These are phyloP conservation scores for Avena atlantica DNA, from an alignment of 176 grass and related monocot genomes.

Conservation along the genomic window DNA sequence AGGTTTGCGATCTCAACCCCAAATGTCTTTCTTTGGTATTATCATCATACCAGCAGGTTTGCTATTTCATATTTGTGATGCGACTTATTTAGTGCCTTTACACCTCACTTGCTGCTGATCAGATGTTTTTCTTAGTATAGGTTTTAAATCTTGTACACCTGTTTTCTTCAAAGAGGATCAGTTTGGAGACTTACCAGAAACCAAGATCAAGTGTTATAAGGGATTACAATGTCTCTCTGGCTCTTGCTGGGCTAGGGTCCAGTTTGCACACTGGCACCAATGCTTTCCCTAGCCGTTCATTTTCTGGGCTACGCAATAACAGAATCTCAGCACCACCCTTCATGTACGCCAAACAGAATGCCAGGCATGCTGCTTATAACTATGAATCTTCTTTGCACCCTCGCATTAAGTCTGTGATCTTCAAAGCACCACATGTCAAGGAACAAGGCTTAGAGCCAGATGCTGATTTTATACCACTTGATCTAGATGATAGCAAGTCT, in stretches of 20 bases:
- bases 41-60: slow-evolving; percentile 44
- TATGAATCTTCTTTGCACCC: slow-evolving; percentile 29
- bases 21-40: slow-evolving; percentile 63
- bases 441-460: slow-evolving; percentile 35
- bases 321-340: slow-evolving; percentile 38
- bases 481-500: slow-evolving; percentile 47
- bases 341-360: slow-evolving; percentile 40
- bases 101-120: slow-evolving; percentile 46
- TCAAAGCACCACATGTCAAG: slow-evolving; percentile 39
- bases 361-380: slow-evolving; percentile 26
- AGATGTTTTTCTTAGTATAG: slow-evolving; percentile 50
- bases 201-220: slow-evolving; percentile 46
- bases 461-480: slow-evolving; percentile 60
- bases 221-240: slow-evolving; percentile 59
- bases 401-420: slow-evolving; percentile 34
- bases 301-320: slow-evolving; percentile 49
- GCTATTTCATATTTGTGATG: slow-evolving; percentile 14
- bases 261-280: slow-evolving; percentile 21
- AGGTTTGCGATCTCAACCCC: slow-evolving; percentile 56
- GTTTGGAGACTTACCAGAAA: slow-evolving; percentile 43
- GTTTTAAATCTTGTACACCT: slow-evolving; percentile 61
- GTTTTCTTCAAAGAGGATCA: slow-evolving; percentile 64
- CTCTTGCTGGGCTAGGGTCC: slow-evolving; percentile 36
- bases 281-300: not conserved
- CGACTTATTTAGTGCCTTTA: slow-evolving; percentile 18